Evolutionary conservation across 768 basidiomycete species (phyloP).

Genomic region (Suillus tomentosus): DNA sequence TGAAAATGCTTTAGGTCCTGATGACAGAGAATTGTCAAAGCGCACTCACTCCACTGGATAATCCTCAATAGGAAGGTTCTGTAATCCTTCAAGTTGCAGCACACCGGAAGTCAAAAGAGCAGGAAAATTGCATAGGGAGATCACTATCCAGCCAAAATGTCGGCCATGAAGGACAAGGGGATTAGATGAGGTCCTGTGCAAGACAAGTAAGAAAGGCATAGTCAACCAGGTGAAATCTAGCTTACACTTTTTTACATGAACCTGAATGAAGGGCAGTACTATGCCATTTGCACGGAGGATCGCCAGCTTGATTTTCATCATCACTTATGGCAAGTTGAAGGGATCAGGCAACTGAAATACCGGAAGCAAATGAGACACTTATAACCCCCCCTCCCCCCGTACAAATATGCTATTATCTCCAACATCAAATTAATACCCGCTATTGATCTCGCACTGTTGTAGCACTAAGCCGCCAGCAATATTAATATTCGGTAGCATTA

Average conservation of each 20-base stretch:
- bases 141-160: slow-evolving; percentile 24
- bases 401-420: too few species aligned
- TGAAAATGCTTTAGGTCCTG: neutral
- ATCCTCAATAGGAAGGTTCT: too few species aligned
- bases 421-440: too few species aligned
- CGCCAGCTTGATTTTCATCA: neutral
- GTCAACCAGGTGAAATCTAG: neutral
- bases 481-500: too few species aligned
- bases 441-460: too few species aligned
- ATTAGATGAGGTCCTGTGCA: slow-evolving; percentile 1
- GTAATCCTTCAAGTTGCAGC: too few species aligned
- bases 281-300: neutral
- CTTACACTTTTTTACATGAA: neutral
- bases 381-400: too few species aligned
- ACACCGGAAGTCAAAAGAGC: neutral
- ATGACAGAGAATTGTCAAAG: neutral
- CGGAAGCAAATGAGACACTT: too few species aligned
- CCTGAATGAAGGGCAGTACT: neutral
- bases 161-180: slow-evolving; percentile 24
- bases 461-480: too few species aligned
- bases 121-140: slow-evolving; percentile 21
- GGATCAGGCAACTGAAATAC: too few species aligned
- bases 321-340: neutral
- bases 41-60: neutral
- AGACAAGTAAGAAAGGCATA: neutral